These are phyloP conservation scores for Alloteropsis semialata DNA, from an alignment of 176 grass and related monocot genomes.

Conservation along the genomic window DNA sequence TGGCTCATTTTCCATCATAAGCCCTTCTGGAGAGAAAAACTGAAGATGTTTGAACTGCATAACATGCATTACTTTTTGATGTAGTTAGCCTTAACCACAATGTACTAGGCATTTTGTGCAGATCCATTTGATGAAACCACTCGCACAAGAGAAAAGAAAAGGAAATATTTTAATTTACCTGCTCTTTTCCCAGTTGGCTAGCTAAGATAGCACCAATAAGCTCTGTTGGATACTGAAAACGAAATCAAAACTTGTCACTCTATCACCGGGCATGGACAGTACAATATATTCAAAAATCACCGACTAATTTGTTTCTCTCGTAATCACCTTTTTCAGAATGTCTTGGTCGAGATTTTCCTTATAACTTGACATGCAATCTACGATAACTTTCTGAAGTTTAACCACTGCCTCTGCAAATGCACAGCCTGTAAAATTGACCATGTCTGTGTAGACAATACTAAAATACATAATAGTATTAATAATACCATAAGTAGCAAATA, in stretches of 20 bases:
- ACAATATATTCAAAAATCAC: background rate
- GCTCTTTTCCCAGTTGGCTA: constrained; percentile 53
- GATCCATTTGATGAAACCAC: background rate
- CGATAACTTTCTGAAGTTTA: constrained; percentile 60
- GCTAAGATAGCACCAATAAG: constrained; percentile 64
- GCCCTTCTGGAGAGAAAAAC: constrained; percentile 36
- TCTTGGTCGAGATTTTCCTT: constrained; percentile 75
- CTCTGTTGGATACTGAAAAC: constrained; percentile 58
- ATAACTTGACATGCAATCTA: constrained; percentile 61
- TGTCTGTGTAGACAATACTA: background rate
- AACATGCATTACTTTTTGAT: constrained; percentile 10
- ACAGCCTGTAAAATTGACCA: constrained; percentile 6
- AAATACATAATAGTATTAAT: background rate
- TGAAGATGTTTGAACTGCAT: constrained; percentile 55
- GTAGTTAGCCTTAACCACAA: constrained; percentile 12
- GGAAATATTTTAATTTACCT: constrained; percentile 36
- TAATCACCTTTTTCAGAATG: constrained; percentile 44
- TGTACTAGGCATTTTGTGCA: background rate
- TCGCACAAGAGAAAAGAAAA: background rate
- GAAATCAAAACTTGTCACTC: background rate
- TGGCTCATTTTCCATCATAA: constrained; percentile 31
- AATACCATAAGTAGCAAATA: background rate
- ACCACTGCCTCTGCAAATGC: constrained; percentile 63
- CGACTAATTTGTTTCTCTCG: background rate
- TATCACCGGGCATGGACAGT: background rate